Base-by-base conservation (phyloP, 306 rosid genomes). In the Sesbania bispinosa region DNA sequence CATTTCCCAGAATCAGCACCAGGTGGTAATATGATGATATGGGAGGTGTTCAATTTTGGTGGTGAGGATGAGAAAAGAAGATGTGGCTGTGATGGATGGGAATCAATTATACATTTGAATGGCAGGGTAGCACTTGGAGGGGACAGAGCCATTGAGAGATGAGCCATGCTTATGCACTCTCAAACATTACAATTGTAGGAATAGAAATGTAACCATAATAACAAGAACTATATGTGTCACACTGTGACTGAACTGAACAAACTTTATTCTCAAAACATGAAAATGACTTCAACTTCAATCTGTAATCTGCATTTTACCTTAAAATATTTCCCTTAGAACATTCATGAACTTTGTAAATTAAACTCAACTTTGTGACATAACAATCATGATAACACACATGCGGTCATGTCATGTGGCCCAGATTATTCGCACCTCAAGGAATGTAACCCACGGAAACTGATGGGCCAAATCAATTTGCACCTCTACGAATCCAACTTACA, bases 1-100 rank as follows among this genome's bases (percentile, higher is more conserved):
- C 86, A 69, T 71, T 69, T 82, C 7, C 53, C 35, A 73, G 74
- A 73, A 81, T 67, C 57, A 47, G 64, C 3, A 15, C 30, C 2
- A 14, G 41, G 24, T 64, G 41, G 51, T 63, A 29, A 5, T 72
- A 10, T 35, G 72, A 51, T 19, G 63, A n/a, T n/a, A n/a, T 42
- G 73, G n/a, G 55, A 26, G 43, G 15, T 45, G 27, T 61, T 55
- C 66, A 38, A 23, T 77, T 73, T 78, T 62, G 51, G 70, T 18
- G 3, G 32, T 43, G 73, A 23, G 53, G 75, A 47, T 54, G 67
- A 30, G 46, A 61, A 67, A 24, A 62, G 41, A 52, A 61, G 59
- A 64, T 20, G 42, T 43, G 57, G 60, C 24, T 35, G 72, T 43
- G 70, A 52, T 26, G 77, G 39, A 1, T 62, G 32, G 19, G 62